Evolutionary conservation across 169 alveolate genomes (phyloP), one percentile per base, ranked within the genome.

Genomic region (Eimeria acervulina): DNA sequence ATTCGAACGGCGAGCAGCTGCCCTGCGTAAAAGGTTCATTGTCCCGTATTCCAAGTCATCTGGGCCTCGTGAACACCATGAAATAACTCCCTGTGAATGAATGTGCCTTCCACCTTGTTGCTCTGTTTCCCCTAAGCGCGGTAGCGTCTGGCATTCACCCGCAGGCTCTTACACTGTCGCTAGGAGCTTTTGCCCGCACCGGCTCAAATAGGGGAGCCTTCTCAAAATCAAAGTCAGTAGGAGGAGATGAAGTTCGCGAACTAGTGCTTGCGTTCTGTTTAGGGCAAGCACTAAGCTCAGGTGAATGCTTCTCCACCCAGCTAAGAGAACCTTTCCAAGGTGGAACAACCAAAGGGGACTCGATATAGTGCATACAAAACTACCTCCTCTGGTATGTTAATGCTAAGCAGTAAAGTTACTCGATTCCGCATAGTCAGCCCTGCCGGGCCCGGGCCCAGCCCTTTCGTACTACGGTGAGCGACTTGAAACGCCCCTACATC

Each of bases 401-500:
- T n/a, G 47, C 36, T 40, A 47, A n/a, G 88, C 19, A 26, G 63
- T 28, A n/a, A 40, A 26, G 40, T 42, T 26, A 42, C 88, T 78
- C 42, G 88, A 78, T 26, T 47, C 40, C 44, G 21, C 66, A 26
- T n/a, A n/a, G 1, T 44, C 40, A 78, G n/a, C 36, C n/a, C 44
- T 44, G 88, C 66, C 88, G 88, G 40, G 88, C 36, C 66, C 88
- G 88, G 40, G 88, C 36, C 88, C 88, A 78, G 88, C 87, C 87
- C 87, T 40, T 12, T 21, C 59, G 47, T 68, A 13, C 80, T n/a
- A 31, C 3, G 80, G 13, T 13, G 80, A 15, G 80, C 26, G 10
- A 2, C n/a, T 28, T 68, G 47, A 68, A 68, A 15, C n/a, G 33
- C 47, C 47, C 80, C n/a, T 68, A 15, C 80, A 33, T 47, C 47